Evolutionary conservation across 148 eudicot species (phyloP), one percentile per base, ranked within the genome.

Genomic region (Hydrangea macrophylla): DNA sequence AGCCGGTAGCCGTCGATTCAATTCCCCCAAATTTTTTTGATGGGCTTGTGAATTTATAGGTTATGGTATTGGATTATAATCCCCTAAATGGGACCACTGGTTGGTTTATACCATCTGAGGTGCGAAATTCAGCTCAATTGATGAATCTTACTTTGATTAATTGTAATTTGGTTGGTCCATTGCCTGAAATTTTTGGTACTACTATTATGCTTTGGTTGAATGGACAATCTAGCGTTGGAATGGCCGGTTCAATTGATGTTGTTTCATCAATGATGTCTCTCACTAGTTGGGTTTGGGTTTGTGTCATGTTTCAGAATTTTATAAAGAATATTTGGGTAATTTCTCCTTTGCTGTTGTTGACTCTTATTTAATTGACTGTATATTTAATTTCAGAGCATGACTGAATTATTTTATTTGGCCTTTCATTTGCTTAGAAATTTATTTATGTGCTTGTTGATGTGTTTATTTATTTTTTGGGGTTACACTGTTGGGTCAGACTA

Each of bases 21-120:
- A 91, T 95, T 76, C 96, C 99, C 20, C 74, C 70, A 27, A 92
- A 95, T 84, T 95, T 91, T 79, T 95, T 95, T 55, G 79, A 80
- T 70, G 97, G 97, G 56, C 86, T 95, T 55, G 81, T 25, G 69
- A 83, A 70, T 83, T 85, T 95, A 35, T 73, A 87, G 75, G 79
- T 73, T 30, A 61, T 95, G 81, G 99, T 97, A 24, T 71, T 95
- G 32, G 99, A 95, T 78, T 9, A 55, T 55, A 95, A 81, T 70
- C 88, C 92, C 9, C 78, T 95, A 48, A 95, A 95, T 78, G 82
- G 76, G 35, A 84, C 76, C 6, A 59, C 68, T 62, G 99, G 99
- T 3, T 95, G 99, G 99, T 75, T 86, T 40, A 55, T 95, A 23
- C 97, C 97, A 33, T 5, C 32, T n/a, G 71, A 75, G 70, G 68